Base-by-base conservation (phyloP, 2,329 filamentous ascomycete genomes). In the Malbranchea cinnamomea region DNA sequence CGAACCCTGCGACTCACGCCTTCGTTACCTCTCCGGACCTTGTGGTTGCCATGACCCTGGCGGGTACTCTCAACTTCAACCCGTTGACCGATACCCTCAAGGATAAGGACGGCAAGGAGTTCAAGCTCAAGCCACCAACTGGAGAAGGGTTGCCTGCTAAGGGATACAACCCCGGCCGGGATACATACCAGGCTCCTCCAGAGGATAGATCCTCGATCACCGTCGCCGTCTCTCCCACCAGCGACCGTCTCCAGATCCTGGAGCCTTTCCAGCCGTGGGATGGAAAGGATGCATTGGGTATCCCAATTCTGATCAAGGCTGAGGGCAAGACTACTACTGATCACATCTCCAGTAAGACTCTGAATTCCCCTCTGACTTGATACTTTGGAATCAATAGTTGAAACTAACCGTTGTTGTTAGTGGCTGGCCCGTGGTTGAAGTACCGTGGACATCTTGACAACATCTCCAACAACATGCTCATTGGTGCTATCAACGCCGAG, bases 381-480 rank as follows among this genome's bases (percentile, higher is more conserved):
- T n/a, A n/a, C n/a, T n/a, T n/a, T n/a, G n/a, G n/a, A n/a, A n/a
- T n/a, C n/a, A n/a, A n/a, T n/a, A n/a, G n/a, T 14, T 13, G 12
- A 17, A 33, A 13, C 31, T 18, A n/a, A 25, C 33, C 39, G 43
- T 18, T 27, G 40, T 28, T 38, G 30, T 7, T 25, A 49, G 50
- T 92, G 82, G 85, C 84, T 44, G 84, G 85, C 43, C 84, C 85
- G 39, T 93, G 85, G 85, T 68, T 95, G 59, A 94, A 94, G 71
- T 95, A 94, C 74, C 83, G 87, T 71, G 87, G 87, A 40, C 87
- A 95, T 57, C 71, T 95, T 50, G 87, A 94, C 74, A 95, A 95
- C 73, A 94, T 95, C 65, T 94, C 85, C 55, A 94, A 95, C 76
- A 95, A 95, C 73, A 92, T 94, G 83, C 64, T 95, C 58, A 94